Evolutionary conservation across 108 stramenopile species (phyloP).

Genomic region (Pinguiococcus pyrenoidosus): DNA sequence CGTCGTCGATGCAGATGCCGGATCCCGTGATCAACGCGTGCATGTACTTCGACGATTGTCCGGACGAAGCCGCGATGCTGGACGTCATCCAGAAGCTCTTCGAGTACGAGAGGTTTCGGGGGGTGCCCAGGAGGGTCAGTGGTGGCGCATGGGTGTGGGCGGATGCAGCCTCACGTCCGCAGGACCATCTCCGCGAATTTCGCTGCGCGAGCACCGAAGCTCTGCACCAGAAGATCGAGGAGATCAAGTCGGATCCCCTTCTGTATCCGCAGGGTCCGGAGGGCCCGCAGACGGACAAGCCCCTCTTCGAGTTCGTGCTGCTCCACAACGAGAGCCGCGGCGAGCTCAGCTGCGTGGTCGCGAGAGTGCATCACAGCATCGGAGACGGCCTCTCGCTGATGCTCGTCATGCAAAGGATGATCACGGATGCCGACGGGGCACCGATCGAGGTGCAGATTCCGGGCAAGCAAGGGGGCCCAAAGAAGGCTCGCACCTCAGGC

Average conservation of each 20-base stretch:
- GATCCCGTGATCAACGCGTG: too few relatives aligned
- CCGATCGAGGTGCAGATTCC: slow-evolving; percentile 2
- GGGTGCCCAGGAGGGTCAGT: background rate
- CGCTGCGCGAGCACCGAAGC: background rate
- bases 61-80: too few relatives aligned
- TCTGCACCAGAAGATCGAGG: background rate
- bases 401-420: slow-evolving; percentile 3
- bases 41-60: too few relatives aligned
- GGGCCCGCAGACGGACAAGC: background rate
- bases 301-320: background rate
- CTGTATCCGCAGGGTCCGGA: background rate
- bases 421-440: slow-evolving; percentile 7
- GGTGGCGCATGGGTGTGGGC: background rate
- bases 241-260: too few relatives aligned
- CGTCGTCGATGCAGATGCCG: too few relatives aligned
- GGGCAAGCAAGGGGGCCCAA: background rate
- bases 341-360: slow-evolving; percentile 3
- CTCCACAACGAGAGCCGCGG: background rate
- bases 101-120: background rate
- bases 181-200: background rate
- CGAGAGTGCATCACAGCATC: slow-evolving; percentile 21
- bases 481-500: background rate
- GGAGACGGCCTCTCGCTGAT: slow-evolving; percentile 29
- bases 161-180: background rate
- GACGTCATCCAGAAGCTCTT: background rate